Percentiles rank a stretch among this genome's conserved stretches.
Evolutionary conservation across 805 yeast genomes (phyloP).

Genomic region (Torulaspora microellipsoides): DNA sequence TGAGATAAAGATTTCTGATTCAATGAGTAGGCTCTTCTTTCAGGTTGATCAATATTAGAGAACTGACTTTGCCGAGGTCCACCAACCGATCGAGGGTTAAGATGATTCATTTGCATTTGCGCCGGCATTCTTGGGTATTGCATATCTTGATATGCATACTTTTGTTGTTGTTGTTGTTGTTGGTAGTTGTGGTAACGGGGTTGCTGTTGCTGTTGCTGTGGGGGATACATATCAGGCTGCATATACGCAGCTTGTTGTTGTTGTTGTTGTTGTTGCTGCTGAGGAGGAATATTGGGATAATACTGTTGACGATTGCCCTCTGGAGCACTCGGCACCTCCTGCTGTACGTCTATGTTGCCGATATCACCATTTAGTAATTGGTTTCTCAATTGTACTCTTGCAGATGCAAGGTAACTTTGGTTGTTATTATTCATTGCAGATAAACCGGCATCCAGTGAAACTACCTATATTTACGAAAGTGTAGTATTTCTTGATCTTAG

Average conservation of each 20-base stretch:
- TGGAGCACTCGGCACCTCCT: slow-evolving; percentile 36
- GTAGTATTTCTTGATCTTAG: too few relatives aligned
- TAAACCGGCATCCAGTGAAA: slow-evolving; percentile 35
- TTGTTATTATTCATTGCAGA: slow-evolving; percentile 19
- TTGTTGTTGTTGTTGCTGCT: slow-evolving; percentile 14
- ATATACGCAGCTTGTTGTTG: slow-evolving; percentile 3
- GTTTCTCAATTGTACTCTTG: slow-evolving; percentile 26
- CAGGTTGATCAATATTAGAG: slow-evolving; percentile 8
- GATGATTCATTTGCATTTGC: slow-evolving; percentile 1
- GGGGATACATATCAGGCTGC: not conserved
- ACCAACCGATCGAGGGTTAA: not conserved
- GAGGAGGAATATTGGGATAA: slow-evolving; percentile 14
- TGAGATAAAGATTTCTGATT: slow-evolving; percentile 23
- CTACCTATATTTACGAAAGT: not conserved
- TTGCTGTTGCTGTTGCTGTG: slow-evolving; percentile 7
- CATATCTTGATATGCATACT: slow-evolving; percentile 1
- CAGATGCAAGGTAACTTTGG: not conserved
- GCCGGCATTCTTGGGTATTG: slow-evolving; percentile 9
- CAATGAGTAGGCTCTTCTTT: slow-evolving; percentile 20
- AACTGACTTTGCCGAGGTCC: slow-evolving; percentile 10
- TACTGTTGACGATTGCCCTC: slow-evolving; percentile 7
- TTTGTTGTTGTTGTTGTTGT: slow-evolving; percentile 5
- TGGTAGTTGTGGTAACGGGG: not conserved
- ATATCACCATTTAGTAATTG: slow-evolving; percentile 38
- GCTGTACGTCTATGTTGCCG: slow-evolving; percentile 43